These are phyloP conservation scores for Silene latifolia DNA, from an alignment of 148 eudicot species.

Conservation along the genomic window DNA sequence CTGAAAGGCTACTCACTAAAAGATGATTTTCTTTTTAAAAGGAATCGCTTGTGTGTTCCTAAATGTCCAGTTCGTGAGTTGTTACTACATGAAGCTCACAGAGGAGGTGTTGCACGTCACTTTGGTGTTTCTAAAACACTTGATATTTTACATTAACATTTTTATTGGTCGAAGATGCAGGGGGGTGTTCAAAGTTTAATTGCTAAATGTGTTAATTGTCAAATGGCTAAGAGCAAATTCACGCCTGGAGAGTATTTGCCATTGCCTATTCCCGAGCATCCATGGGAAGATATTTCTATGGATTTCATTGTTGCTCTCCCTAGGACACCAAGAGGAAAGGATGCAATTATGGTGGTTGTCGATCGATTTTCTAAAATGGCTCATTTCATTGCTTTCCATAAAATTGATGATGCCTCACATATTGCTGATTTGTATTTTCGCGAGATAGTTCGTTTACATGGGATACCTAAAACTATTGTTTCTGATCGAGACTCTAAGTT, in stretches of 20 bases:
- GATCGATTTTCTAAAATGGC: too few species aligned
- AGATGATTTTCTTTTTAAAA: background rate
- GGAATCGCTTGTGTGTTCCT: background rate
- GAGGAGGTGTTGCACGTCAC: background rate
- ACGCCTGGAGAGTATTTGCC: background rate
- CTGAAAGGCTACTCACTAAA: background rate
- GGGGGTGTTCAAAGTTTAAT: background rate
- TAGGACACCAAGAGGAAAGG: too few species aligned
- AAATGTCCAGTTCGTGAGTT: background rate
- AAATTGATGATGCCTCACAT: too few species aligned
- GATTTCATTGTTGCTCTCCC: background rate
- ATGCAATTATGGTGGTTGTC: too few species aligned
- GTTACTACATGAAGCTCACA: background rate
- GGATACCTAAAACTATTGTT: too few species aligned
- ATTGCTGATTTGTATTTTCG: too few species aligned
- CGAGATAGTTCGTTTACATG: too few species aligned
- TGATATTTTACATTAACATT: background rate
- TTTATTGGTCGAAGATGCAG: background rate
- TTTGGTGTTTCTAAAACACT: background rate
- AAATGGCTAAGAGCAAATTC: background rate
- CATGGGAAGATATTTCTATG: background rate
- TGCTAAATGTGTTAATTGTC: background rate
- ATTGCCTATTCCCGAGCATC: background rate
- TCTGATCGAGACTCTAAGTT: too few species aligned
- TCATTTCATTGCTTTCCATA: too few species aligned